A percentile compares a stretch with the other conserved stretches of the same genome.
phyloP scores from a whole-genome alignment of 2,329 filamentous ascomycete species.

The Blastomyces percursus region DNA sequence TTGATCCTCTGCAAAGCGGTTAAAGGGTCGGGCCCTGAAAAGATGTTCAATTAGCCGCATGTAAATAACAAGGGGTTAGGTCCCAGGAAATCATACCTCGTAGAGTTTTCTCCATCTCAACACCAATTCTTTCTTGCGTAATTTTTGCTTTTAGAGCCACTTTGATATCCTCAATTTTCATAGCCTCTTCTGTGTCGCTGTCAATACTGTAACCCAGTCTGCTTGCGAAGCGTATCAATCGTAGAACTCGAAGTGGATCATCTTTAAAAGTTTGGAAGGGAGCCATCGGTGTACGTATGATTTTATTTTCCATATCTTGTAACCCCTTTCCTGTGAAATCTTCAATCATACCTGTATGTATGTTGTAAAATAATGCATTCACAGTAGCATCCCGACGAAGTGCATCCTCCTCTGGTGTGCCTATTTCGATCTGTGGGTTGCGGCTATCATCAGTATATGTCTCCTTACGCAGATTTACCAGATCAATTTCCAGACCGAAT shows the following conservation, averaged over 20 bases:
- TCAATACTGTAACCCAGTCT: conserved; percentile 73
- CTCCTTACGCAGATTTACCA: conserved; percentile 90
- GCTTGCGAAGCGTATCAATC: conserved; percentile 82
- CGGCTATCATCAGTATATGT: conserved; percentile 81
- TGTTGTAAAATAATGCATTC: conserved; percentile 92
- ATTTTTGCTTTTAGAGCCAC: conserved; percentile 76
- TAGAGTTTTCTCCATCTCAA: conserved; percentile 86
- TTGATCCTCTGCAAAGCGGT: conserved; percentile 31
- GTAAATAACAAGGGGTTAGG: not conserved
- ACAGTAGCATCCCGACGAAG: conserved; percentile 82
- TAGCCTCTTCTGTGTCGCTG: conserved; percentile 53
- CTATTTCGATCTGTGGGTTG: conserved; percentile 88
- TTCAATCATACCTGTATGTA: conserved; percentile 67
- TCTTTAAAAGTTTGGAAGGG: conserved; percentile 90
- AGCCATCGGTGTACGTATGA: conserved; percentile 77
- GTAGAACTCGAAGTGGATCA: conserved; percentile 76
- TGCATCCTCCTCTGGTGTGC: conserved; percentile 82
- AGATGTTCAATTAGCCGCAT: not conserved
- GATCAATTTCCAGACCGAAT: conserved; percentile 78
- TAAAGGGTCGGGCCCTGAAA: conserved; percentile 29
- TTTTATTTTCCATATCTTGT: conserved; percentile 56
- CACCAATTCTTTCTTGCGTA: conserved; percentile 76
- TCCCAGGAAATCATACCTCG: conserved; percentile 42
- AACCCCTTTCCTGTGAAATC: conserved; percentile 71
- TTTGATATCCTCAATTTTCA: conserved; percentile 70